phyloP scores from a whole-genome alignment of 768 basidiomycete species.

The Trametes elegans region DNA sequence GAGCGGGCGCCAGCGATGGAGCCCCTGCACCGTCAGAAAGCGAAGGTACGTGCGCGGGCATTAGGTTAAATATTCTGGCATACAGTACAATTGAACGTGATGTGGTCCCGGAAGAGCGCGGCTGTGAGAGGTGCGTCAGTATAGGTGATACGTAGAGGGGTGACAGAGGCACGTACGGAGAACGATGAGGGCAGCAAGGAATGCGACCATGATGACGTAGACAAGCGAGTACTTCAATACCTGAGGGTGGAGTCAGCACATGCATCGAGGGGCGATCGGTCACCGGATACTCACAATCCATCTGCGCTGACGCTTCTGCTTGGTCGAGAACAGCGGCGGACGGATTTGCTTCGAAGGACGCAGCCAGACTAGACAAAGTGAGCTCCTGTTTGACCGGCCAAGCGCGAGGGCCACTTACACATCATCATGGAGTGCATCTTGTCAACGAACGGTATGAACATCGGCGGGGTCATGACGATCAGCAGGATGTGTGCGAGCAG shows the following conservation, averaged over 20 bases:
- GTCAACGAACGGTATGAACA: slow-evolving; percentile 85
- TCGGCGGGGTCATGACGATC: slow-evolving; percentile 81
- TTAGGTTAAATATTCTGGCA: slow-evolving; percentile 77
- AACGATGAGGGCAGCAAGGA: slow-evolving; percentile 78
- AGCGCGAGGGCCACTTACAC: slow-evolving; percentile 51
- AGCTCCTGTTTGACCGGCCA: slow-evolving; percentile 9
- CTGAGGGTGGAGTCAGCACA: slow-evolving; percentile 33
- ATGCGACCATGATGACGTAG: slow-evolving; percentile 72
- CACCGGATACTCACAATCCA: slow-evolving; percentile 66
- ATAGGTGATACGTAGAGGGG: background rate
- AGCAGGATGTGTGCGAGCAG: slow-evolving; percentile 80
- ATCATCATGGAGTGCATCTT: slow-evolving; percentile 90
- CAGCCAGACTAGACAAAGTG: slow-evolving; percentile 72
- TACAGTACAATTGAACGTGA: slow-evolving; percentile 77
- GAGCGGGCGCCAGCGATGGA: background rate
- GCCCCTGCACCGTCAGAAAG: slow-evolving; percentile 11
- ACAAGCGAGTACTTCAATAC: slow-evolving; percentile 84
- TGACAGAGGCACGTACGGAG: slow-evolving; percentile 58
- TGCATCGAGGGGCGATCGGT: background rate
- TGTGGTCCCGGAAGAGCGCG: slow-evolving; percentile 75
- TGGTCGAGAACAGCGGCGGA: slow-evolving; percentile 88
- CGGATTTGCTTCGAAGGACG: slow-evolving; percentile 93
- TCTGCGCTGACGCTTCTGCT: slow-evolving; percentile 87
- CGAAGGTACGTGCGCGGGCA: slow-evolving; percentile 16
- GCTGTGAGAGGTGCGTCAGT: slow-evolving; percentile 44